Conservation (phyloP, 108 stramenopile genomes). For the Halocafeteria seosinensis region DNA sequence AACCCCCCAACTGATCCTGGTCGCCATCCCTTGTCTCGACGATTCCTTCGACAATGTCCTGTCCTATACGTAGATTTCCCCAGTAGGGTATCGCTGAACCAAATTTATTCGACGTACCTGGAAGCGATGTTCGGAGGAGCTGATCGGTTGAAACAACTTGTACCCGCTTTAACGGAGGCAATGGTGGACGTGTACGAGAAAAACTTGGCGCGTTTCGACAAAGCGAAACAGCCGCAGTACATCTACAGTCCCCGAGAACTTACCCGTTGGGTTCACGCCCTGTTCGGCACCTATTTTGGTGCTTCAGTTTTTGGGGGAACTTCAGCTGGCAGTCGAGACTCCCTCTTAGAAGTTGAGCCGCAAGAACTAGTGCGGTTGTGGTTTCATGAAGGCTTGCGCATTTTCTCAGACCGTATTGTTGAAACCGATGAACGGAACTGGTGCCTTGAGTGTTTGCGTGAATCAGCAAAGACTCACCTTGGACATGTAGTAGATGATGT, state of each 20-base stretch:
- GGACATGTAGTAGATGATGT: constrained; percentile 33
- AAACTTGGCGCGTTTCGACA: constrained; percentile 65
- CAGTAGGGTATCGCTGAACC: constrained; percentile 59
- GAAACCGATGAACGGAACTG: constrained; percentile 63
- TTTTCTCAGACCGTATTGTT: constrained; percentile 84
- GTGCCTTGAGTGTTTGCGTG: constrained; percentile 46
- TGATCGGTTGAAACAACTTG: constrained; percentile 54
- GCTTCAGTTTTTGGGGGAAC: too few relatives aligned
- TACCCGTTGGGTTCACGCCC: constrained; percentile 83
- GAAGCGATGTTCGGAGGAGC: constrained; percentile 80
- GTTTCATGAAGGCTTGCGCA: constrained; percentile 84
- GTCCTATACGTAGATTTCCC: constrained; percentile 92
- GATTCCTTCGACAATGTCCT: constrained; percentile 86
- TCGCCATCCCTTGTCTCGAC: constrained; percentile 60
- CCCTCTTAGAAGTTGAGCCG: background rate
- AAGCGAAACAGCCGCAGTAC: constrained; percentile 77
- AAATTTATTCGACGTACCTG: constrained; percentile 86
- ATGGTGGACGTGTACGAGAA: constrained; percentile 87
- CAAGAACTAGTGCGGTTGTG: constrained; percentile 77
- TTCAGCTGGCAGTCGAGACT: background rate
- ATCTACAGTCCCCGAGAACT: constrained; percentile 95
- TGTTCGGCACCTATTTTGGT: constrained; percentile 32
- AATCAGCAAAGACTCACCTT: constrained; percentile 19
- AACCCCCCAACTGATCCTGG: constrained; percentile 97
- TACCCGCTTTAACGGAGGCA: constrained; percentile 73